Conservation (phyloP, 1,284 basidiomycete genomes). For the Ustilago xerochloae region DNA sequence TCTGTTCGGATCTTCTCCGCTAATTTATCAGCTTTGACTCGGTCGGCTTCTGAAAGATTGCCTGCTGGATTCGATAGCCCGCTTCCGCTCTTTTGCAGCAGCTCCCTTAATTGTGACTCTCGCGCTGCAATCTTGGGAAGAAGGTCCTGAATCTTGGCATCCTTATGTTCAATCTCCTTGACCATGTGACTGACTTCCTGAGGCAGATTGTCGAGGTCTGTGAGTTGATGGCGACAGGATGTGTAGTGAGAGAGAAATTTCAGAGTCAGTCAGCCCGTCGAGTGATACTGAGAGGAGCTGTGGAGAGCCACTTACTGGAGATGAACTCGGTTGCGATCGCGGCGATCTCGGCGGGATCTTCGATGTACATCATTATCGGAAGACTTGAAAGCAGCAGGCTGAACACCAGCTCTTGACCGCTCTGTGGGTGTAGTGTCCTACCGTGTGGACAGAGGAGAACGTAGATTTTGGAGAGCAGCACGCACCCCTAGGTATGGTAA, state of each 20-base stretch:
- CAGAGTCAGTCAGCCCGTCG: too few relatives aligned
- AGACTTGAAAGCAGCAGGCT: neutral
- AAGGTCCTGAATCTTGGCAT: slow-evolving; percentile 63
- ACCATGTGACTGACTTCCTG: slow-evolving; percentile 64
- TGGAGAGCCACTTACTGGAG: too few relatives aligned
- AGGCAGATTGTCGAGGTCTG: slow-evolving; percentile 63
- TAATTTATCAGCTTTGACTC: slow-evolving; percentile 60
- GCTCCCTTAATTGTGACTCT: slow-evolving; percentile 57
- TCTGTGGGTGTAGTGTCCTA: too few relatives aligned
- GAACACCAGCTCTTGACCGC: neutral
- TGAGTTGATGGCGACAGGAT: too few relatives aligned
- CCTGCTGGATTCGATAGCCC: slow-evolving; percentile 32
- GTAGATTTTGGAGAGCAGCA: too few relatives aligned
- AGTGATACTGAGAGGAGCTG: too few relatives aligned
- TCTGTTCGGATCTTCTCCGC: slow-evolving; percentile 57
- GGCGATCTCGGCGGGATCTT: slow-evolving; percentile 65
- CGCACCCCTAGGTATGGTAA: too few relatives aligned
- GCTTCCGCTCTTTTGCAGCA: slow-evolving; percentile 41
- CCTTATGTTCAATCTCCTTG: slow-evolving; percentile 67
- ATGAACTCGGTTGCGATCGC: slow-evolving; percentile 64
- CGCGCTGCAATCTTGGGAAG: slow-evolving; percentile 58
- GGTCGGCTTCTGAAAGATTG: slow-evolving; percentile 47
- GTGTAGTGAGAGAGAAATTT: too few relatives aligned
- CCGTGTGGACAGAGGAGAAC: too few relatives aligned
- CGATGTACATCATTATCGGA: slow-evolving; percentile 48